Conservation (phyloP, 2,329 filamentous ascomycete species). For the Whalleya microplaca region DNA sequence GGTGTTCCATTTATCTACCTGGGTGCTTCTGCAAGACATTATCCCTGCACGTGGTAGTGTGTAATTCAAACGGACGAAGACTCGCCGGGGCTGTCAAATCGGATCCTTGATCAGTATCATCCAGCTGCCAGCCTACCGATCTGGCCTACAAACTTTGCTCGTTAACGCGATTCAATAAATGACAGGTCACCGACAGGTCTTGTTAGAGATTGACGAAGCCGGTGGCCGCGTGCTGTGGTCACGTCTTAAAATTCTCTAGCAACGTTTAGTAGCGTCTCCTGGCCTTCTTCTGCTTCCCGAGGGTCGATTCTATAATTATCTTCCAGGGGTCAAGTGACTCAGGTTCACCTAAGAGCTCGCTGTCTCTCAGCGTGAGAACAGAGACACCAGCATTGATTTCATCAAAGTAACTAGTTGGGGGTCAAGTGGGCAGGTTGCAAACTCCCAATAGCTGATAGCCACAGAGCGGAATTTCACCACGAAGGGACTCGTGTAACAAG, state of each 20-base stretch:
- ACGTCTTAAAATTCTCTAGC: not conserved
- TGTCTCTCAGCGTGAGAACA: not conserved
- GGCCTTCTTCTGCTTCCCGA: slow-evolving; percentile 9
- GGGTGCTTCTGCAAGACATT: slow-evolving; percentile 27
- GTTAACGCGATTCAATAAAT: slow-evolving; percentile 19
- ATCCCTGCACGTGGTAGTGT: slow-evolving; percentile 24
- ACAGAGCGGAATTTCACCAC: slow-evolving; percentile 8
- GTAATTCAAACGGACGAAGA: slow-evolving; percentile 10
- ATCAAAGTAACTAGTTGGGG: not conserved
- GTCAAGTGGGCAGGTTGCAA: not conserved
- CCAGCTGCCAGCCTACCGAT: slow-evolving; percentile 7
- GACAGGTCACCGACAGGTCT: slow-evolving; percentile 25
- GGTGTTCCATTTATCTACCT: slow-evolving; percentile 12
- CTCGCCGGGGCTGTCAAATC: slow-evolving; percentile 20
- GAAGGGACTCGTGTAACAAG: slow-evolving; percentile 16
- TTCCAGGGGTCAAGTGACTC: slow-evolving; percentile 11
- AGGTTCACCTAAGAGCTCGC: slow-evolving; percentile 10
- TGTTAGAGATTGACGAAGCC: slow-evolving; percentile 23
- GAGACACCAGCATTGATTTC: slow-evolving; percentile 2
- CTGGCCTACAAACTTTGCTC: slow-evolving; percentile 12
- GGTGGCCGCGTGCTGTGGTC: not conserved
- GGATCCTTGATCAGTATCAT: slow-evolving; percentile 19
- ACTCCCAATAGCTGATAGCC: slow-evolving; percentile 8
- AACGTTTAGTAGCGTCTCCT: not conserved
- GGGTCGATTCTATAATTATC: slow-evolving; percentile 4